phyloP scores from a whole-genome alignment of 345 rosid genomes.

The Populus tremula region DNA sequence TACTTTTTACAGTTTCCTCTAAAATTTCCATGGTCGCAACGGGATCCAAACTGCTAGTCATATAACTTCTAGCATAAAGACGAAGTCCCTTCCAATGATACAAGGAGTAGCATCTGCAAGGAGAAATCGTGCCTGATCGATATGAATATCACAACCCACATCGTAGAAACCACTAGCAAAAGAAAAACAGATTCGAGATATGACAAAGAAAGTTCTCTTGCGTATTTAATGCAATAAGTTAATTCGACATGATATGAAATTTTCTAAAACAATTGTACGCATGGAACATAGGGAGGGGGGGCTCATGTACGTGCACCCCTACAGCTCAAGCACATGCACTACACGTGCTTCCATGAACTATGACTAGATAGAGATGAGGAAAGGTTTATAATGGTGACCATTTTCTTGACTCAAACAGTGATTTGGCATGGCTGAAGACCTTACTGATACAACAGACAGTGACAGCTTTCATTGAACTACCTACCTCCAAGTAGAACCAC shows the following conservation, averaged over 20 bases:
- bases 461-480: neutral
- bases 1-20: too few species aligned
- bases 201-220: neutral
- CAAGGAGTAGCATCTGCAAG: neutral
- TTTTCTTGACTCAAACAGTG: neutral
- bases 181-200: neutral
- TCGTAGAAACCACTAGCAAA: neutral
- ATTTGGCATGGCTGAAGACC: neutral
- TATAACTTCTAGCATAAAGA: neutral
- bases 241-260: neutral
- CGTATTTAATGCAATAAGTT: neutral
- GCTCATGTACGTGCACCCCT: neutral
- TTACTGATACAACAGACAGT: neutral
- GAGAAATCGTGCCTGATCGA: neutral
- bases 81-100: neutral
- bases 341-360: neutral
- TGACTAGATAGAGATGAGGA: neutral
- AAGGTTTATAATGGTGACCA: neutral
- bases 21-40: too few species aligned
- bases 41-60: too few species aligned
- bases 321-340: neutral
- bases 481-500: conserved; percentile 78
- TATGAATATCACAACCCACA: too few species aligned
- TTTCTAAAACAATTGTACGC: neutral
- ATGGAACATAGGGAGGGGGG: neutral